phyloP scores from a whole-genome alignment of 306 rosid species.

The Glycine latifolia region DNA sequence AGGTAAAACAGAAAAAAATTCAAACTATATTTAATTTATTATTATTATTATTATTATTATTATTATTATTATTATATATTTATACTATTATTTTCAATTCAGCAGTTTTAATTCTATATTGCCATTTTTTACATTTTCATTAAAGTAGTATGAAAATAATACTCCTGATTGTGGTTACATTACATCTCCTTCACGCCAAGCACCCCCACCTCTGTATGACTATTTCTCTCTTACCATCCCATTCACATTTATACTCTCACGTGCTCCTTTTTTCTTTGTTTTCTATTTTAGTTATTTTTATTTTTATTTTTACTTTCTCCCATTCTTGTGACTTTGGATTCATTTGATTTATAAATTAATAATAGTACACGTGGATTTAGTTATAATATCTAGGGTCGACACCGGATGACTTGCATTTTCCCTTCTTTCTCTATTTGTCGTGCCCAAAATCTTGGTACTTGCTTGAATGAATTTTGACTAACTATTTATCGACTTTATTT shows the following conservation, averaged over 20 bases:
- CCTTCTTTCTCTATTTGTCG: slow-evolving; percentile 11
- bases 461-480: slow-evolving; percentile 53
- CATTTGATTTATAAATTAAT: slow-evolving; percentile 4
- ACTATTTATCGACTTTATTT: slow-evolving; percentile 50
- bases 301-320: too few species aligned
- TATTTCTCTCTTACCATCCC: slow-evolving; percentile 30
- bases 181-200: slow-evolving; percentile 68
- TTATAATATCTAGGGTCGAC: slow-evolving; percentile 51
- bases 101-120: background rate
- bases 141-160: too few species aligned
- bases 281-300: background rate
- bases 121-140: background rate
- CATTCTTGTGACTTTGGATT: slow-evolving; percentile 12
- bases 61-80: too few species aligned
- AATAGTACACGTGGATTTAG: slow-evolving; percentile 56
- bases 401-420: slow-evolving; percentile 42
- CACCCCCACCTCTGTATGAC: slow-evolving; percentile 52
- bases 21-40: background rate
- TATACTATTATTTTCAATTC: background rate
- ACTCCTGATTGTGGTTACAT: background rate
- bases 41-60: too few species aligned
- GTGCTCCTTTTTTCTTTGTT: slow-evolving; percentile 24
- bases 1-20: background rate
- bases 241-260: slow-evolving; percentile 54
- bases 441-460: slow-evolving; percentile 54